Percentiles rank a stretch among this genome's conserved stretches.
Conservation (phyloP, 2,329 filamentous ascomycete species). For the Scorias spongiosa region DNA sequence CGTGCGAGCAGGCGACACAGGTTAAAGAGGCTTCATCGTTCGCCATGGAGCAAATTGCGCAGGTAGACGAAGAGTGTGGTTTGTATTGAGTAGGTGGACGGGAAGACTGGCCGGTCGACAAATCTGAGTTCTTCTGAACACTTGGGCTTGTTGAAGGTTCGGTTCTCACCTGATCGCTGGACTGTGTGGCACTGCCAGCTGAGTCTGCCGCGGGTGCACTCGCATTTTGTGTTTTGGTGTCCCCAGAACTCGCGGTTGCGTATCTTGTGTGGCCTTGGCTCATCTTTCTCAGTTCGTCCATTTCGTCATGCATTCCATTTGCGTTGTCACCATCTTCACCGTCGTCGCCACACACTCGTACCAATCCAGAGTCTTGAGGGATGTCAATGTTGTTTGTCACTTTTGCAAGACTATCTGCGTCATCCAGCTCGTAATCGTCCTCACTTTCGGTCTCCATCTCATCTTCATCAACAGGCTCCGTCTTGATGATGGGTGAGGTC, state of each 20-base stretch:
- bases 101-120: no score
- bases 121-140: background rate
- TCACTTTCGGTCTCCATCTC: slow-evolving; percentile 31
- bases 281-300: slow-evolving; percentile 48
- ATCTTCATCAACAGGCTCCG: slow-evolving; percentile 23
- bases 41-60: slow-evolving; percentile 52
- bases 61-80: slow-evolving; percentile 16
- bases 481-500: background rate
- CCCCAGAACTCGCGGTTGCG: background rate
- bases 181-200: background rate
- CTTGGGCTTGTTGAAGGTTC: background rate
- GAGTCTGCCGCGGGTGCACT: background rate
- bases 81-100: background rate
- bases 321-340: slow-evolving; percentile 37
- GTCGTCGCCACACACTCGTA: slow-evolving; percentile 64
- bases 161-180: background rate
- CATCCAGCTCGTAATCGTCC: slow-evolving; percentile 11
- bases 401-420: slow-evolving; percentile 41
- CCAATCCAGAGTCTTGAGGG: slow-evolving; percentile 47
- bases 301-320: slow-evolving; percentile 44
- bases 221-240: background rate
- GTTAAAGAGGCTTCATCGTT: slow-evolving; percentile 42
- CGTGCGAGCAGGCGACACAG: slow-evolving; percentile 56
- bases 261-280: slow-evolving; percentile 5
- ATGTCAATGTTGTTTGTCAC: slow-evolving; percentile 50